Evolutionary conservation across 2,329 filamentous ascomycete genomes (phyloP).

Genomic region (Rutstroemia sydowiana): DNA sequence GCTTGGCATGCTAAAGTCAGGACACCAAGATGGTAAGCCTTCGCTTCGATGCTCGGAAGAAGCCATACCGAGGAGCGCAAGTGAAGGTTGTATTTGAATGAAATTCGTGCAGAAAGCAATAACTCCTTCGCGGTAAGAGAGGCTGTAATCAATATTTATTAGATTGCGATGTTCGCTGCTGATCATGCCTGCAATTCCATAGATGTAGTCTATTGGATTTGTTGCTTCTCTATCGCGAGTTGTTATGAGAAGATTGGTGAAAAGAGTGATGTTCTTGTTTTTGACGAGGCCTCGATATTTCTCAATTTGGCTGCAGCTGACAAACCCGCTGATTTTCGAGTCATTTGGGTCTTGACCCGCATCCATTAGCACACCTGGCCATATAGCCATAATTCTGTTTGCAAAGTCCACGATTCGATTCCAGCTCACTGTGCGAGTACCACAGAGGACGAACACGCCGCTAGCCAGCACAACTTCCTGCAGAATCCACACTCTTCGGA

Average conservation of each 20-base stretch:
- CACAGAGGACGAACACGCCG: not conserved
- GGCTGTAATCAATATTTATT: not conserved
- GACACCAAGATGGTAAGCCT: slow-evolving; percentile 8
- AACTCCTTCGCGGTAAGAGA: not conserved
- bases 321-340: not conserved
- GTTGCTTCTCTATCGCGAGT: not conserved
- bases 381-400: not conserved
- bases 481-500: slow-evolving; percentile 3
- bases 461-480: slow-evolving; percentile 6
- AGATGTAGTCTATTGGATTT: slow-evolving; percentile 1
- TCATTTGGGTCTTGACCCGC: too few species aligned
- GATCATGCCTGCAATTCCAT: slow-evolving; percentile 2
- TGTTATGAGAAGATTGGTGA: not conserved
- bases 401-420: not conserved
- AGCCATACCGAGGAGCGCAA: not conserved
- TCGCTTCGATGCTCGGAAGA: not conserved
- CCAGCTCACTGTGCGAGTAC: not conserved
- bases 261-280: not conserved
- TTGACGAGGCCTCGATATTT: not conserved
- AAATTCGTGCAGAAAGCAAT: not conserved
- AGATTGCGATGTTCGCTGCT: not conserved
- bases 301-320: not conserved
- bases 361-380: not conserved
- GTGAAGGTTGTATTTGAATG: not conserved
- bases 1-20: slow-evolving; percentile 2